A percentile compares a stretch with the other conserved stretches of the same genome.
These are phyloP conservation scores for Fusarium domesticum DNA, from an alignment of 2,329 filamentous ascomycete genomes.

Conservation along the genomic window DNA sequence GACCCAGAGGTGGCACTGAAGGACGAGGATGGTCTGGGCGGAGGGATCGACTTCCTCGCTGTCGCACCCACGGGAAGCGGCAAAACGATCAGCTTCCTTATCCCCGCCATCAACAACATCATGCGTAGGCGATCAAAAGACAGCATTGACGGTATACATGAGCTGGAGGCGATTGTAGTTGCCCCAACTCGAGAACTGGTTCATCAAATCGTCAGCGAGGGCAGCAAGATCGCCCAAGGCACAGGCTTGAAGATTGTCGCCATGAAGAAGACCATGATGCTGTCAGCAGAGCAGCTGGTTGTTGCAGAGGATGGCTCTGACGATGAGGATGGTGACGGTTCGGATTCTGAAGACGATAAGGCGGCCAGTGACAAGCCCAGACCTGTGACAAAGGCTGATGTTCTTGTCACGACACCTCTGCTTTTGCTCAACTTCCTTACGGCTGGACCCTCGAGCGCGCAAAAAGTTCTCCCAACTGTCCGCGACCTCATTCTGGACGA, in stretches of 20 bases:
- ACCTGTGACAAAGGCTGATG: constrained; percentile 35
- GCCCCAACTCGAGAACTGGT: constrained; percentile 78
- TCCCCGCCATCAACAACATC: constrained; percentile 79
- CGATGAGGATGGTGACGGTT: constrained; percentile 39
- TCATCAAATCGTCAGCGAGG: constrained; percentile 79
- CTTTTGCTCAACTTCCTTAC: constrained; percentile 71
- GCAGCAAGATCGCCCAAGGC: constrained; percentile 71
- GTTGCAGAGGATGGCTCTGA: constrained; percentile 39
- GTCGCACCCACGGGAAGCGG: constrained; percentile 94
- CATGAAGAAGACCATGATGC: constrained; percentile 80
- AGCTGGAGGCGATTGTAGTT: constrained; percentile 66
- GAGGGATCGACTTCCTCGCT: constrained; percentile 70
- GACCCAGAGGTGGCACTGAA: constrained; percentile 50
- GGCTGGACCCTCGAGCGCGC: constrained; percentile 41
- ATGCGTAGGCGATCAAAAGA: constrained; percentile 53
- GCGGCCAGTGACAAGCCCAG: constrained; percentile 27
- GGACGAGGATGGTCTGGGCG: constrained; percentile 35
- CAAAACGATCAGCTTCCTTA: constrained; percentile 90
- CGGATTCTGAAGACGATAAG: constrained; percentile 36
- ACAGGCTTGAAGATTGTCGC: constrained; percentile 77
- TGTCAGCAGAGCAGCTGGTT: constrained; percentile 50
- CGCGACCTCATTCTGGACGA: constrained; percentile 81
- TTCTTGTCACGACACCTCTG: constrained; percentile 47
- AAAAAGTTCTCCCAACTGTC: constrained; percentile 62
- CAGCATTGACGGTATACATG: constrained; percentile 39